A percentile compares a stretch with the other conserved stretches of the same genome.
These are phyloP conservation scores for Pseudogymnoascus sp. DNA, from an alignment of 2,329 filamentous ascomycete species.

Conservation along the genomic window DNA sequence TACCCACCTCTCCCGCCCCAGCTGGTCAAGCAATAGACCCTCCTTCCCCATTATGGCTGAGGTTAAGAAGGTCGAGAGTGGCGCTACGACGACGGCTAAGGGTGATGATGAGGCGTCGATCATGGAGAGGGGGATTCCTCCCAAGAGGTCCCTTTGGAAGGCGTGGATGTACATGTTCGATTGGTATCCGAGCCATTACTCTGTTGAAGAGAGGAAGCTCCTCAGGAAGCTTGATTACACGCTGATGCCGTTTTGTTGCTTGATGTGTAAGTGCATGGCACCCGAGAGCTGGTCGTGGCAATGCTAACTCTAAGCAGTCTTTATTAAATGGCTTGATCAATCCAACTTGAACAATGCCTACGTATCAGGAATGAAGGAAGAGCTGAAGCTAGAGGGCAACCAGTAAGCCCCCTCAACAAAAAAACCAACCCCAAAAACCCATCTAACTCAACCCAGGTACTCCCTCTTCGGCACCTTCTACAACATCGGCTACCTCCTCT, in stretches of 20 bases:
- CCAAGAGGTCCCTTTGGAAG: background rate
- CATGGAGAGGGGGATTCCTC: background rate
- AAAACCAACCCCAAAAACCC: background rate
- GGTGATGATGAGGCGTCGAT: background rate
- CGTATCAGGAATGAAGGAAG: constrained; percentile 41
- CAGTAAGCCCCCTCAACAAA: constrained; percentile 21
- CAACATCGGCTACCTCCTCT: background rate
- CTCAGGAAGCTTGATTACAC: constrained; percentile 38
- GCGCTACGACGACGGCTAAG: background rate
- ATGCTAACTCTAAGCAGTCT: constrained; percentile 16
- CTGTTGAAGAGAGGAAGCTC: constrained; percentile 33
- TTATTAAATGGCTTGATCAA: constrained; percentile 38
- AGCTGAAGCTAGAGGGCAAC: constrained; percentile 39
- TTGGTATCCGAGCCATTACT: constrained; percentile 30
- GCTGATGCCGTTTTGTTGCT: constrained; percentile 36
- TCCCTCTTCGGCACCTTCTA: constrained; percentile 10
- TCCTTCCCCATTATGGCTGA: background rate
- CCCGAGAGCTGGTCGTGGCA: background rate
- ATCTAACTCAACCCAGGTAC: background rate
- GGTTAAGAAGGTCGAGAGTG: background rate
- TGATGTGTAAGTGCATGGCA: constrained; percentile 29
- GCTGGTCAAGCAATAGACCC: background rate
- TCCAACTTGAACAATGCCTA: constrained; percentile 32
- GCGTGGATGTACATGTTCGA: constrained; percentile 28
- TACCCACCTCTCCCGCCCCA: background rate